Evolutionary conservation across 2,329 filamentous ascomycete genomes (phyloP).

Genomic region (Didymella arachidicola): DNA sequence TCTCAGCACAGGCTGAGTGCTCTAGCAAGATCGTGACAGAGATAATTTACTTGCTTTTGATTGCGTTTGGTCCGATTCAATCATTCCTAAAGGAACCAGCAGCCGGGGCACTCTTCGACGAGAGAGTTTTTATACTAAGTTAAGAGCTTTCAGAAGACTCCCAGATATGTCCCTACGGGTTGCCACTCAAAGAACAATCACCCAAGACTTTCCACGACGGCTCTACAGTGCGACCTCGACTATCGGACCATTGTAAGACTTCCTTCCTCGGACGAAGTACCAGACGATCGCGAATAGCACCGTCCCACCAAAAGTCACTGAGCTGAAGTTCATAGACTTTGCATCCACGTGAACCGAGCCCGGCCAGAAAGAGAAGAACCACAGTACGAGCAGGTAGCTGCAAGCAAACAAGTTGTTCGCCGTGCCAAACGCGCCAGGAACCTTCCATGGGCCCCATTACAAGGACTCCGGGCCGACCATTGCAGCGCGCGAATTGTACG

Average conservation of each 20-base stretch:
- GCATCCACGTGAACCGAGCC: neutral
- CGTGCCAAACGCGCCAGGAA: neutral
- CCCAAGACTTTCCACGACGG: too few species aligned
- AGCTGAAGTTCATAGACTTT: neutral
- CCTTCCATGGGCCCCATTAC: neutral
- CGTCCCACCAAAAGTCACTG: neutral
- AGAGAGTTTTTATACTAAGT: too few species aligned
- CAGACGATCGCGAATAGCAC: neutral
- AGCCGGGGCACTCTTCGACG: too few species aligned
- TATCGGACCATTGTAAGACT: neutral
- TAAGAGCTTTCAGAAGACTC: too few species aligned
- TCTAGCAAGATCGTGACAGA: too few species aligned
- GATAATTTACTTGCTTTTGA: too few species aligned
- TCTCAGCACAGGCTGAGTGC: too few species aligned
- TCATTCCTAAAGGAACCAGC: too few species aligned
- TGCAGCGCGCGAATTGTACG: neutral
- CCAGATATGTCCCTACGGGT: too few species aligned
- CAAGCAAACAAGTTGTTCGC: neutral
- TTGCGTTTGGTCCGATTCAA: too few species aligned
- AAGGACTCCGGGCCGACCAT: neutral
- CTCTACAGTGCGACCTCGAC: neutral
- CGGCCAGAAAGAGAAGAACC: neutral
- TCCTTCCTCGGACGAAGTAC: neutral
- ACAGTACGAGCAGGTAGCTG: neutral
- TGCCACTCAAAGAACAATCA: too few species aligned